Base-by-base conservation (phyloP, 208 protist genomes). In the Tritrichomonas foetus region DNA sequence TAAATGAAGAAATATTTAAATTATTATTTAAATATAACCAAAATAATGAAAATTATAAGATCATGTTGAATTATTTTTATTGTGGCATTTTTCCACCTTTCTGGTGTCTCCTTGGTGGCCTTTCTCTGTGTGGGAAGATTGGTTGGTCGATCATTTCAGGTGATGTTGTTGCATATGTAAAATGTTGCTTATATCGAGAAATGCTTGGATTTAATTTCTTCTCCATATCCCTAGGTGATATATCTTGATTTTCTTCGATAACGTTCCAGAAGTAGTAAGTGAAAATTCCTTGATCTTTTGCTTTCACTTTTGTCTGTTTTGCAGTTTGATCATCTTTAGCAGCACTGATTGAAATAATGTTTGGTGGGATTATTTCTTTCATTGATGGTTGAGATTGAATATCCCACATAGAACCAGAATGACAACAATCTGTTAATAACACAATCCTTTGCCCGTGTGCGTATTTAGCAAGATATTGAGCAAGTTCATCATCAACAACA, bases 381-480 rank as follows among this genome's bases (percentile, higher is more conserved):
- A 39, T 57, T 44, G 39, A n/a, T 27, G 33, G 20, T 22, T 22
- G 27, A 39, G n/a, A 25, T 36, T 89, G 78, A 47, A 89, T 44
- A 89, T 89, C 78, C 78, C 78, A 89, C 3, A 89, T 89, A 57
- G 78, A 53, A n/a, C 78, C 78, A 39, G 47, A 57, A 27, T 89
- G 78, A 47, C 78, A 89, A n/a, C 78, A 89, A 57, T 89, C 78
- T 13, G 78, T 41, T 39, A 89, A 47, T 57, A 89, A 47, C 47
- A 89, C 14, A 57, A 89, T 47, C 16, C 53, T 5, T 61, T 61
- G 53, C 16, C 53, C 53, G 16, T 61, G 53, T 61, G 64, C 64
- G 22, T 78, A 78, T 39, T 47, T 78, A 5, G 39, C 8, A 9
- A 78, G 25, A 47, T 78, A 47, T 16, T 39, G 5, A 78, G 39